phyloP scores from a whole-genome alignment of 208 protist species.

The Trypanosoma avium region DNA sequence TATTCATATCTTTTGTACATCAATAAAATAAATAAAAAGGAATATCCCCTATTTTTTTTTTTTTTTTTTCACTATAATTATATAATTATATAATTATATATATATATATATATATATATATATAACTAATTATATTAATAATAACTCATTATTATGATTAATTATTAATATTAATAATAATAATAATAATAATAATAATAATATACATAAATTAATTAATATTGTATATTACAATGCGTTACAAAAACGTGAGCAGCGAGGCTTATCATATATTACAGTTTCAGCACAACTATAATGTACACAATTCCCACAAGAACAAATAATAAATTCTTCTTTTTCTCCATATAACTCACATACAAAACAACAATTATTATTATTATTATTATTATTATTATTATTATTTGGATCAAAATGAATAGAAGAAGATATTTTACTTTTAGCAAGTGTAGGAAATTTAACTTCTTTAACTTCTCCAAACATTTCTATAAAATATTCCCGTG shows the following conservation, averaged over 20 bases:
- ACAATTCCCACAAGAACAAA: neutral
- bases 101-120: too few relatives aligned
- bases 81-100: too few relatives aligned
- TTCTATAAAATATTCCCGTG: neutral
- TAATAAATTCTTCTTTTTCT: neutral
- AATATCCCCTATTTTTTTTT: too few relatives aligned
- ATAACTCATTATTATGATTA: too few relatives aligned
- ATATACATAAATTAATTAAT: neutral
- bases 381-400: neutral
- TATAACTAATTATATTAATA: too few relatives aligned
- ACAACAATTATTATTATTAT: neutral
- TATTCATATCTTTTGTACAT: too few relatives aligned
- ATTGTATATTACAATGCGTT: neutral
- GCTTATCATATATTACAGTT: neutral
- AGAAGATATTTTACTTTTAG: neutral
- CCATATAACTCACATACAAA: neutral
- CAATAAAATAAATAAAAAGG: too few relatives aligned
- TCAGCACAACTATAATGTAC: neutral
- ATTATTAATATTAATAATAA: too few relatives aligned
- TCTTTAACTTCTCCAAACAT: neutral
- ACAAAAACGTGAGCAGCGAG: neutral
- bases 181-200: neutral
- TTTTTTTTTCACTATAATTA: too few relatives aligned
- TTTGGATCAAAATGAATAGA: neutral
- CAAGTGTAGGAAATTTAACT: neutral